These are phyloP conservation scores for Avena sativa DNA, from an alignment of 176 grass and related monocot species.

Conservation along the genomic window DNA sequence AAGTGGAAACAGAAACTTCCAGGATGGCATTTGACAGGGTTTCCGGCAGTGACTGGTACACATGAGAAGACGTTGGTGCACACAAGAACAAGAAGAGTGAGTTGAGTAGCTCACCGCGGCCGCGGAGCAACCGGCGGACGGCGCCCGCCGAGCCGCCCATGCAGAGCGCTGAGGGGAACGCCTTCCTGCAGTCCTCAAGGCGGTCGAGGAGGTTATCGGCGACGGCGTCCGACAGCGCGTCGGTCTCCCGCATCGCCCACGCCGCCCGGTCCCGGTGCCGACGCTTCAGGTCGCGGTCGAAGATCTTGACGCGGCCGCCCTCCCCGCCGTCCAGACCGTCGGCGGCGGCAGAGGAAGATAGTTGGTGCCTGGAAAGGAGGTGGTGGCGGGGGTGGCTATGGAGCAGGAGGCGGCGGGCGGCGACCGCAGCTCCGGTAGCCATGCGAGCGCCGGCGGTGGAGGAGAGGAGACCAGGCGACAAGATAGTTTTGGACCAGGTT, in stretches of 20 bases:
- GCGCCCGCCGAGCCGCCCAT: constrained; percentile 74
- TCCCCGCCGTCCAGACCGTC: constrained; percentile 26
- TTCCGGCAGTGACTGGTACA: background rate
- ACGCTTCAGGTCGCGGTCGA: constrained; percentile 93
- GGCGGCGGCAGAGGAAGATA: constrained; percentile 24
- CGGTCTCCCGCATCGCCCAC: constrained; percentile 68
- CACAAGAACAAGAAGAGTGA: background rate
- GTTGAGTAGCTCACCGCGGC: constrained; percentile 60
- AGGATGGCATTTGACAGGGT: background rate
- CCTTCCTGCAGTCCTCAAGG: constrained; percentile 85
- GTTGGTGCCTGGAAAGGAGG: constrained; percentile 21
- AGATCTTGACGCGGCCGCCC: constrained; percentile 65
- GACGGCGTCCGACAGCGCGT: constrained; percentile 62
- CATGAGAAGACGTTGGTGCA: background rate
- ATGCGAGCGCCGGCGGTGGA: constrained; percentile 39
- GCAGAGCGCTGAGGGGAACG: constrained; percentile 75
- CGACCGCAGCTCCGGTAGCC: constrained; percentile 21
- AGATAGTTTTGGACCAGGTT: background rate
- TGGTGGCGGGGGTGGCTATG: background rate
- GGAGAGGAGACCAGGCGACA: background rate
- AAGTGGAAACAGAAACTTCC: background rate
- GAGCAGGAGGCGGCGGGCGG: constrained; percentile 28
- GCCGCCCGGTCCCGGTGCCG: constrained; percentile 83
- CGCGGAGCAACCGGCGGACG: constrained; percentile 72
- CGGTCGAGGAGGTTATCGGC: constrained; percentile 88